Evolutionary conservation across 2,329 filamentous ascomycete species (phyloP), one percentile per base, ranked within the genome.

Genomic region (Epichloe hybrida): DNA sequence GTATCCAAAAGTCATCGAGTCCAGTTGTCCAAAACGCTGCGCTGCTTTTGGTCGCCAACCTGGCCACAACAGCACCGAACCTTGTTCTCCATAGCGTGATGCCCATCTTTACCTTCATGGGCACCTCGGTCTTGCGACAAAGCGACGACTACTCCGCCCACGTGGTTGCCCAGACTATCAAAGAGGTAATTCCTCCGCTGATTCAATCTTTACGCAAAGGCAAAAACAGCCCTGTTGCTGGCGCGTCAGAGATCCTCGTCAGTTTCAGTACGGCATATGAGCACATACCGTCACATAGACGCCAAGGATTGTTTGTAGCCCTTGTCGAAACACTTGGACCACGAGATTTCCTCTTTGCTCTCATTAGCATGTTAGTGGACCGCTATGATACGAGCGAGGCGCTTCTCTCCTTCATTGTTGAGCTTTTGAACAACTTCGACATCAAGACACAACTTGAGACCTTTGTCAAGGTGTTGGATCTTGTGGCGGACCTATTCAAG

Each of bases 101-200:
- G 93, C 93, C 93, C 12, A 91, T 98, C 49, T 98, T 98, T 69
- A 97, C 93, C 0, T 96, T 97, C 64, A 96, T 97, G 84, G 89
- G 91, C 41, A 86, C 84, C 42, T 95, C 88, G 3, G 84, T 96
- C 20, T 76, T 98, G 47, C 83, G 87, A 46, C 91, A 96, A 69
- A 88, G 88, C 59, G 94, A 98, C 60, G 91, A 97, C 59, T 97
- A 96, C 69, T 97, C 93, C 20, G 89, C 90, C 12, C 88, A 95
- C 64, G 91, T 98, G 35, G 91, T 96, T 52, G 88, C 94, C 60
- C 89, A 88, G 71, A 97, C 93, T 2, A 90, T 98, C 59, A 87
- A 89, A 54, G 86, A 91, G 59, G 89, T 98, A 21, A 87, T 98
- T 34, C 94, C 94, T 23, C 89, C 91, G 13, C 73, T 98, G 43